Percentiles rank a stretch among this genome's conserved stretches.
Conservation (phyloP, 2,329 filamentous ascomycete genomes). For the Phoma sp. region DNA sequence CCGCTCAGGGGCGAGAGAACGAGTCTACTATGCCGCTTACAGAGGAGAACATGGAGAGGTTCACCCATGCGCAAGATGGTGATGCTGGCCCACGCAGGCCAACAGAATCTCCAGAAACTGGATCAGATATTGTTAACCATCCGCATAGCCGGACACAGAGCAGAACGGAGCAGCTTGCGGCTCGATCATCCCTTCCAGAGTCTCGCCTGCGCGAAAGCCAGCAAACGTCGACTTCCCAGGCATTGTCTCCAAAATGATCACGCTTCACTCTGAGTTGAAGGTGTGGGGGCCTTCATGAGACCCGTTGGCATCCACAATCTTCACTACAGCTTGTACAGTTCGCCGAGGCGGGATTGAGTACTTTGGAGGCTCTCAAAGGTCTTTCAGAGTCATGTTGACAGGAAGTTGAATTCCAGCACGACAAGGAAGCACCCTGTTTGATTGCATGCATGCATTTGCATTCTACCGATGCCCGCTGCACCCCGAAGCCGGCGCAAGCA, state of each 20-base stretch:
- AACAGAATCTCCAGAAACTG: conserved; percentile 22
- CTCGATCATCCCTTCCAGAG: conserved; percentile 30
- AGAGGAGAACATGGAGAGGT: conserved; percentile 46
- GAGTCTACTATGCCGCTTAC: conserved; percentile 44
- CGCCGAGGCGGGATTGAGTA: background rate
- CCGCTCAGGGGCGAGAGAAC: conserved; percentile 24
- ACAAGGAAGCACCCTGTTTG: conserved; percentile 9
- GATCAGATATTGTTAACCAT: conserved; percentile 28
- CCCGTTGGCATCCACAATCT: background rate
- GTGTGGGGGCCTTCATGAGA: no score
- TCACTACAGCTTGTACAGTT: background rate
- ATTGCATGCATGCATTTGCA: conserved; percentile 3
- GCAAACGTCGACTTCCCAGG: conserved; percentile 29
- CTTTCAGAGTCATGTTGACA: conserved; percentile 13
- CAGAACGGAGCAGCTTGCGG: conserved; percentile 15
- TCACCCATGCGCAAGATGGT: conserved; percentile 39
- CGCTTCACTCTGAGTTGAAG: background rate
- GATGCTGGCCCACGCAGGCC: conserved; percentile 22
- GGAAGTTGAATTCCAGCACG: background rate
- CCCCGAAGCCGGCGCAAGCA: conserved; percentile 5
- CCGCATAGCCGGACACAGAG: conserved; percentile 26
- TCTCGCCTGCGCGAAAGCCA: conserved; percentile 34
- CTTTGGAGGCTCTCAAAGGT: background rate
- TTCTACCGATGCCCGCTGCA: conserved; percentile 18
- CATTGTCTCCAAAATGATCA: background rate